A percentile compares a stretch with the other conserved stretches of the same genome.
Evolutionary conservation across 805 yeast species (phyloP).

Genomic region (Barnettozyma vustinii): DNA sequence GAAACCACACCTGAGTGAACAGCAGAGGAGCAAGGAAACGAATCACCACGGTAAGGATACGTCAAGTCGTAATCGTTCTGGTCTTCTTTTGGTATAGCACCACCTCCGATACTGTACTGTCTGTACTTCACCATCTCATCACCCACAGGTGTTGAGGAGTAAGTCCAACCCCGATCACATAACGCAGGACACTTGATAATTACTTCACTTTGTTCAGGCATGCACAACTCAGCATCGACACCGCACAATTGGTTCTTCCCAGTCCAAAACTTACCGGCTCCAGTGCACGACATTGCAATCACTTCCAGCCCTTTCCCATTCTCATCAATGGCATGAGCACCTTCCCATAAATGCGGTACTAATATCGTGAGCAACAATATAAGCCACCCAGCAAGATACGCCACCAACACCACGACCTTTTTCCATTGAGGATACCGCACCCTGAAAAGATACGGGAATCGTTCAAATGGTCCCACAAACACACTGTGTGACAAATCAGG

Average conservation of each 20-base stretch:
- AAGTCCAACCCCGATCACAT: conserved; percentile 76
- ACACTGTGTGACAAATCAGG: conserved; percentile 4
- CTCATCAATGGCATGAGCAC: background rate
- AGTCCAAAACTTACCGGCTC: conserved; percentile 51
- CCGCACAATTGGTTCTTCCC: conserved; percentile 82
- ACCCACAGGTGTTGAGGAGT: conserved; percentile 72
- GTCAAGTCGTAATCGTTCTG: conserved; percentile 31
- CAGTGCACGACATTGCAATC: conserved; percentile 42
- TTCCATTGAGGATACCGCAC: background rate
- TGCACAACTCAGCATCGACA: conserved; percentile 42
- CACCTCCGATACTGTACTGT: conserved; percentile 78
- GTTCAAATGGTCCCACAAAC: conserved; percentile 5
- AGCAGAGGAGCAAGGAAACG: conserved; percentile 86
- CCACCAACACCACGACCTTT: background rate
- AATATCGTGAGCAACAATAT: background rate
- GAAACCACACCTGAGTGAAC: conserved; percentile 79
- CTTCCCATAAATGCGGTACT: conserved; percentile 1
- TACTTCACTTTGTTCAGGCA: conserved; percentile 40
- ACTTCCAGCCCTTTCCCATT: conserved; percentile 12
- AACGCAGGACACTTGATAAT: conserved; percentile 80
- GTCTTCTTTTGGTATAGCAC: conserved; percentile 24
- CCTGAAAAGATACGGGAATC: conserved; percentile 6
- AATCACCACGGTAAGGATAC: conserved; percentile 78
- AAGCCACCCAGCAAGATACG: conserved; percentile 5
- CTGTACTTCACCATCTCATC: conserved; percentile 58